Percentiles rank a stretch among this genome's conserved stretches.
phyloP scores from a whole-genome alignment of 1,139 yeast genomes.

The Chernovozyma sophiae-reginae region DNA sequence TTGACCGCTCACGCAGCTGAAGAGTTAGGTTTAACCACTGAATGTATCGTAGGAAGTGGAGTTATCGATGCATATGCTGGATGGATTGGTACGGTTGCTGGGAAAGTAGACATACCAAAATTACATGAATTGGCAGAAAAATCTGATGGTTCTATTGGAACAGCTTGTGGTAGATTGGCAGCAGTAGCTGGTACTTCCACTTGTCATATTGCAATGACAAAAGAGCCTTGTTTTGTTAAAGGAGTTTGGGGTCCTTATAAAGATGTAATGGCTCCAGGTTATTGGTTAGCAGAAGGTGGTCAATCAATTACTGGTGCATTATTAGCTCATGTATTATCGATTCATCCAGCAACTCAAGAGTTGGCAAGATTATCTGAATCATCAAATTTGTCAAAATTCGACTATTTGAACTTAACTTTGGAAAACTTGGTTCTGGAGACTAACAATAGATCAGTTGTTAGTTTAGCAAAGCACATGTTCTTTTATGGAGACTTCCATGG shows the following conservation, averaged over 20 bases:
- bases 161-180: constrained; percentile 81
- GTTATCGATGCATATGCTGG: constrained; percentile 98
- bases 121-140: constrained; percentile 36
- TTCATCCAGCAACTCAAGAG: constrained; percentile 83
- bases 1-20: constrained; percentile 66
- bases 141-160: constrained; percentile 41
- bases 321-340: constrained; percentile 81
- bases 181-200: constrained; percentile 99
- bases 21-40: constrained; percentile 75
- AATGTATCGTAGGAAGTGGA: constrained; percentile 87
- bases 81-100: constrained; percentile 98
- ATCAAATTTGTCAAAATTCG: constrained; percentile 72
- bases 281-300: constrained; percentile 99
- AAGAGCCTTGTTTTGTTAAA: constrained; percentile 81
- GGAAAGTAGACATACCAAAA: constrained; percentile 57
- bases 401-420: constrained; percentile 69
- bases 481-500: constrained; percentile 97
- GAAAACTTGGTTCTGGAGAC: constrained; percentile 60
- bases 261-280: constrained; percentile 82
- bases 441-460: constrained; percentile 63
- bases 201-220: constrained; percentile 87
- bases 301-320: constrained; percentile 96
- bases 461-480: constrained; percentile 79
- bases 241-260: constrained; percentile 99
- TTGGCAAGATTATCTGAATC: constrained; percentile 60